phyloP scores from a whole-genome alignment of 495 filamentous ascomycete species.

The Rhizodiscina lignyota region DNA sequence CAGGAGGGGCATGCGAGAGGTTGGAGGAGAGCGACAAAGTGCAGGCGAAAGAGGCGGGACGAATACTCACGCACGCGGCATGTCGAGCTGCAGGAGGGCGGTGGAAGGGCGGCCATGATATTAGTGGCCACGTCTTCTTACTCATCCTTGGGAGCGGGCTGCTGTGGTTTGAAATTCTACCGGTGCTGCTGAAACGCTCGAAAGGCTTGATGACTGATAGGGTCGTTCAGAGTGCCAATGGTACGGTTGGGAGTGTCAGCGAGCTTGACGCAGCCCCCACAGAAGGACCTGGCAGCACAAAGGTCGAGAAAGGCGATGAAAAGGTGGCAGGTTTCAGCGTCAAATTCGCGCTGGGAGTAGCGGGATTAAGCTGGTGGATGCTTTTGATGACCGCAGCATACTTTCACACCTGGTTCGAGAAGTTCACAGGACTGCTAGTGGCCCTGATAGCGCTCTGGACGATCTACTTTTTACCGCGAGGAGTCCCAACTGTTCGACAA shows the following conservation, averaged over 20 bases:
- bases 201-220: constrained; percentile 33
- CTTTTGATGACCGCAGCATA: constrained; percentile 92
- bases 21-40: constrained; percentile 13
- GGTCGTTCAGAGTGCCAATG: constrained; percentile 40
- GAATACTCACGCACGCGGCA: constrained; percentile 50
- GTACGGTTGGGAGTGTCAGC: constrained; percentile 24
- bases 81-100: constrained; percentile 67
- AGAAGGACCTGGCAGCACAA: constrained; percentile 10
- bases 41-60: constrained; percentile 19
- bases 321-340: constrained; percentile 23
- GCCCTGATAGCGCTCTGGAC: constrained; percentile 51
- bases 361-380: constrained; percentile 74
- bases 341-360: constrained; percentile 32
- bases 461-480: constrained; percentile 64
- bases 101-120: constrained; percentile 85
- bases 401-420: constrained; percentile 98
- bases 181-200: constrained; percentile 30
- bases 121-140: constrained; percentile 89
- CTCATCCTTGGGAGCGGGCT: constrained; percentile 67
- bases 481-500: constrained; percentile 39
- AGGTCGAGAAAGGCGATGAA: constrained; percentile 21
- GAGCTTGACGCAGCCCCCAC: neutral
- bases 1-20: constrained; percentile 56
- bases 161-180: constrained; percentile 62
- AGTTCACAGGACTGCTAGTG: constrained; percentile 62